These are phyloP conservation scores for Adansonia gregorii DNA, from an alignment of 441 rosid species.

Conservation along the genomic window DNA sequence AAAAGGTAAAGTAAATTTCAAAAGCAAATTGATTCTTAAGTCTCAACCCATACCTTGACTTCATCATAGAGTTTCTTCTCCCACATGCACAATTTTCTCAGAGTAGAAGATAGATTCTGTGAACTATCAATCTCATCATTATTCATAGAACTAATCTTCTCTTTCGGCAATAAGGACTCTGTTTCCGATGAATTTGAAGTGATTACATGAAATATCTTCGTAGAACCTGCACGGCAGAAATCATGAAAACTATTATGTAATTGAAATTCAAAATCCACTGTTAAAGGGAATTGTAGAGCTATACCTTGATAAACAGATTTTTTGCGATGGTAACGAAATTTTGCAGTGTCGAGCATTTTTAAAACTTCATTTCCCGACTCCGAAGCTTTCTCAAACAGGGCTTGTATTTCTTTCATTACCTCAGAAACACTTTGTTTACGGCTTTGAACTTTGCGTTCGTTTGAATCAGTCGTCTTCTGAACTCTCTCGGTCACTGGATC, in stretches of 20 bases:
- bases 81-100: slow-evolving; percentile 66
- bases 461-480: slow-evolving; percentile 12
- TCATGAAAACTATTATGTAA: background rate
- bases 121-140: slow-evolving; percentile 36
- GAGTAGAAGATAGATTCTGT: slow-evolving; percentile 50
- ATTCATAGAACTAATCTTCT: slow-evolving; percentile 30
- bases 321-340: slow-evolving; percentile 46
- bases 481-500: slow-evolving; percentile 21
- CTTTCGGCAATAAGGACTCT: slow-evolving; percentile 22
- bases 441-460: slow-evolving; percentile 28
- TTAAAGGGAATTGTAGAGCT: background rate
- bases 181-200: slow-evolving; percentile 18
- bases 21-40: slow-evolving; percentile 1
- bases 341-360: slow-evolving; percentile 50
- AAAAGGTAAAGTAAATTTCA: slow-evolving; percentile 21
- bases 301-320: slow-evolving; percentile 45
- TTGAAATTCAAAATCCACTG: background rate
- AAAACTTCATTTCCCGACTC: slow-evolving; percentile 53
- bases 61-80: slow-evolving; percentile 68
- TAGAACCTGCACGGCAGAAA: slow-evolving; percentile 33
- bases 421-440: slow-evolving; percentile 29
- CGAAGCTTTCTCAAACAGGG: slow-evolving; percentile 50
- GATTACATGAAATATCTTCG: slow-evolving; percentile 40
- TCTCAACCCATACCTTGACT: slow-evolving; percentile 50
- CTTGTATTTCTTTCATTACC: slow-evolving; percentile 43